Percentiles rank a stretch among this genome's conserved stretches.
Conservation (phyloP, 345 rosid genomes). For the Eucalyptus cloeziana region DNA sequence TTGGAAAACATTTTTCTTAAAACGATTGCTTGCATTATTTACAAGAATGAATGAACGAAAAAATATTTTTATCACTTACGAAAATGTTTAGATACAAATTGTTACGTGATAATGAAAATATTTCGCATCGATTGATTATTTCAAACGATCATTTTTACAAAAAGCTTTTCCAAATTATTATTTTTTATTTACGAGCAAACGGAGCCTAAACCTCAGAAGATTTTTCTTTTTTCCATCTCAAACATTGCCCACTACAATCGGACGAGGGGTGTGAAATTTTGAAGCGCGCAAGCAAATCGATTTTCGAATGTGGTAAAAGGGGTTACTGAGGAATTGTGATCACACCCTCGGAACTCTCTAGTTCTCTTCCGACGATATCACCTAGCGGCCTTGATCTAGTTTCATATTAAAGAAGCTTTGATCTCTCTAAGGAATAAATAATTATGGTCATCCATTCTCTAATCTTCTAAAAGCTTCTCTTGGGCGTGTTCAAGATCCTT, state of each 20-base stretch:
- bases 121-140: fast-evolving
- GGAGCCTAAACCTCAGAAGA: neutral
- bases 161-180: no score
- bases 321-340: neutral
- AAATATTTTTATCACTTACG: no score
- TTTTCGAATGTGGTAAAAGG: neutral
- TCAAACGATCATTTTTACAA: no score
- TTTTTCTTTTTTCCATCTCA: neutral
- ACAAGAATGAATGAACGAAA: no score
- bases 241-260: neutral
- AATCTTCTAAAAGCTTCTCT: neutral
- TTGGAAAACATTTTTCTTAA: no score
- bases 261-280: neutral
- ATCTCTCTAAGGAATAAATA: neutral
- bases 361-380: neutral
- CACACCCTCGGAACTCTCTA: neutral
- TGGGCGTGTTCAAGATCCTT: neutral
- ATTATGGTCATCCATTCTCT: neutral
- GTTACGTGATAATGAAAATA: no score
- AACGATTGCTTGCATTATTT: fast-evolving
- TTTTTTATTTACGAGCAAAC: no score
- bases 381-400: neutral
- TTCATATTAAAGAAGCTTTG: neutral
- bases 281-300: neutral
- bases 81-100: no score